phyloP scores from a whole-genome alignment of 2,329 filamentous ascomycete species.

The Ascochyta viciae-villosae region DNA sequence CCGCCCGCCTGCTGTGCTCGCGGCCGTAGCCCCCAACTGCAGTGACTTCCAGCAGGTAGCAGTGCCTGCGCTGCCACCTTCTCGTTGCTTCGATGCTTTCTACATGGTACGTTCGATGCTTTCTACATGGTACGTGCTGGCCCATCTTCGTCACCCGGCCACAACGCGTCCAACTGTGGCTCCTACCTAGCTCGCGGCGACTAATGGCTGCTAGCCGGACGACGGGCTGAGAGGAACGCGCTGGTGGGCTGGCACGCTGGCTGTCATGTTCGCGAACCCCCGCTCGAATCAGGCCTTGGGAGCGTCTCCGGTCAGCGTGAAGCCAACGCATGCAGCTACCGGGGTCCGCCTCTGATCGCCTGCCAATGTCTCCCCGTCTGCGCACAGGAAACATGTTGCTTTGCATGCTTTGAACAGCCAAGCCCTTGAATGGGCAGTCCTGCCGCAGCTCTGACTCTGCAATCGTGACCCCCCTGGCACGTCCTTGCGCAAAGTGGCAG shows the following conservation, averaged over 20 bases:
- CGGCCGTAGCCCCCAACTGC: slow-evolving; percentile 10
- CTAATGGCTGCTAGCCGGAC: slow-evolving; percentile 10
- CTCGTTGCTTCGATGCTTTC: not conserved
- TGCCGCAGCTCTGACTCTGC: slow-evolving; percentile 30
- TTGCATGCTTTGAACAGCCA: slow-evolving; percentile 27
- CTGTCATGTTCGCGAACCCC: slow-evolving; percentile 28
- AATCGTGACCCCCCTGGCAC: slow-evolving; percentile 14
- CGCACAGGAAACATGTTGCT: slow-evolving; percentile 40
- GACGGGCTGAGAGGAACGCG: slow-evolving; percentile 24
- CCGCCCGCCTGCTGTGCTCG: slow-evolving; percentile 14
- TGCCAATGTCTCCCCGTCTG: slow-evolving; percentile 41
- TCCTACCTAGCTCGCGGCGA: slow-evolving; percentile 15
- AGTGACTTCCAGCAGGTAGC: not conserved
- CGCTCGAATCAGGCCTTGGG: slow-evolving; percentile 38
- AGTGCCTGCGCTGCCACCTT: not conserved
- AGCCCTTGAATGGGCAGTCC: slow-evolving; percentile 37
- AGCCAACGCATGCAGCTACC: slow-evolving; percentile 49
- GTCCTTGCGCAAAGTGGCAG: slow-evolving; percentile 14
- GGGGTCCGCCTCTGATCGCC: slow-evolving; percentile 35
- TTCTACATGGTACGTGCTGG: not conserved
- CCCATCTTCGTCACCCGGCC: not conserved
- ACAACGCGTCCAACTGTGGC: slow-evolving; percentile 15
- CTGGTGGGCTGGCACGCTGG: slow-evolving; percentile 11
- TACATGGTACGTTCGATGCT: not conserved
- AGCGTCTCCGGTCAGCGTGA: slow-evolving; percentile 33